A percentile compares a stretch with the other conserved stretches of the same genome.
Evolutionary conservation across 2,329 filamentous ascomycete species (phyloP).

Genomic region (Verticillium zaregamsianum): DNA sequence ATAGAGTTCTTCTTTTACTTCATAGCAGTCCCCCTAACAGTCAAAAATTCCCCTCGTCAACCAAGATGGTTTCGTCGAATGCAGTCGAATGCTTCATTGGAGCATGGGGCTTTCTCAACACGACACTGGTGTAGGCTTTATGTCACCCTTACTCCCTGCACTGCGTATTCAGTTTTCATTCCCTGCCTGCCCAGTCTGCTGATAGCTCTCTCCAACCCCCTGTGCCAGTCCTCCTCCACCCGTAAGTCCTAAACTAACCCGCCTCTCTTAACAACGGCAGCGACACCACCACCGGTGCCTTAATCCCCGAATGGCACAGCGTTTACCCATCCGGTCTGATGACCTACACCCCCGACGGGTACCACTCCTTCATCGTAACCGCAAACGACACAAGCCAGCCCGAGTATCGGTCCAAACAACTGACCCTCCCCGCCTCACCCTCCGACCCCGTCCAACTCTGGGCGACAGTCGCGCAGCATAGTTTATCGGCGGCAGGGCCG

Average conservation of each 20-base stretch:
- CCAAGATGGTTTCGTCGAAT: too few relatives aligned
- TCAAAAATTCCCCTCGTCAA: too few relatives aligned
- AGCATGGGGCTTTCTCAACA: slow-evolving; percentile 6
- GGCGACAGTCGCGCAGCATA: slow-evolving; percentile 7
- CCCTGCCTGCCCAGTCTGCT: not conserved
- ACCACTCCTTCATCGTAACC: slow-evolving; percentile 5
- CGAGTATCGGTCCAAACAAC: slow-evolving; percentile 1
- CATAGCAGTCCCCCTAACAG: too few relatives aligned
- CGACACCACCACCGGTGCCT: not conserved
- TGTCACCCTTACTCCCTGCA: not conserved
- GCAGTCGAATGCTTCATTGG: slow-evolving; percentile 1
- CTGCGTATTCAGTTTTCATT: not conserved
- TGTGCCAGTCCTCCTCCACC: too few relatives aligned
- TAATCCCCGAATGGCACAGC: slow-evolving; percentile 8
- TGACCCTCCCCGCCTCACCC: slow-evolving; percentile 1
- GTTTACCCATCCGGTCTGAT: slow-evolving; percentile 4
- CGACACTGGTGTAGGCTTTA: slow-evolving; percentile 1
- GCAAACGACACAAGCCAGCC: slow-evolving; percentile 6
- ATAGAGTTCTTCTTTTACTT: too few relatives aligned
- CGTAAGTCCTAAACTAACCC: not conserved
- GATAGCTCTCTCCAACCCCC: too few relatives aligned
- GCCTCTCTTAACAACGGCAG: not conserved
- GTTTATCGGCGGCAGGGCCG: slow-evolving; percentile 1
- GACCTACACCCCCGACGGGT: slow-evolving; percentile 1
- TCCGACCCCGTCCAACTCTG: slow-evolving; percentile 1